Base-by-base conservation (phyloP, 805 yeast species). In the Clavispora phyllophila region DNA sequence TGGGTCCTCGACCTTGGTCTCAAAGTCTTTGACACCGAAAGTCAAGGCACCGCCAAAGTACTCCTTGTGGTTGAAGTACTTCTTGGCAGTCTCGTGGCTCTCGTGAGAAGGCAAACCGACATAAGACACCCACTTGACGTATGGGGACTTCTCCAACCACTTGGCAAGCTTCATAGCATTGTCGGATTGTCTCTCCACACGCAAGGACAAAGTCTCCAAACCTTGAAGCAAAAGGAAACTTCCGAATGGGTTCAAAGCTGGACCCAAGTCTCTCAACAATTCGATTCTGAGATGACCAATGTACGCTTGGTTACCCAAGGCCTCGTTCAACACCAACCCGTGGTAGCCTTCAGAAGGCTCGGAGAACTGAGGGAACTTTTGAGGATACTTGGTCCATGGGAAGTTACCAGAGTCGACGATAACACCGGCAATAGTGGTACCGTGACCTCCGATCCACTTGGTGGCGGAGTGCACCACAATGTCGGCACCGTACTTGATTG, bases 371-470 rank as follows among this genome's bases (percentile, higher is more conserved):
- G 98, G 97, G 75, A 77, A 93, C 65, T 83, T 86, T 58, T 84
- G 81, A 36, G 93, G 91, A 67, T 86, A 78, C 49, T 87, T 78
- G 44, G 76, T 72, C 90, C 96, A 91, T 57, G 91, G 95, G 75
- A 91, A 91, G 39, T 85, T 90, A 53, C 97, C 96, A 28, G 89
- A 79, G 63, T 91, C 96, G 37, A 91, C 75, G 51, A 91, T 75
- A 41, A 83, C 86, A 73, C 98, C 98, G 41, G 85, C 97, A 64
- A 90, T 82, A 35, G 96, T 87, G 44, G 86, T 88, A 61, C 98
- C 97, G 61, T 90, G 97, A 46, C 97, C 98, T 50, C 96, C 96
- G 53, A 90, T 90, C 96, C 96, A 91, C 66, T 90, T 90, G 46
- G 98, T 90, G 42, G 96, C 96, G 47, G 96, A 89, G 65, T 90